A percentile compares a stretch with the other conserved stretches of the same genome.
phyloP scores from a whole-genome alignment of 306 rosid species.

The Cucumis hystrix region DNA sequence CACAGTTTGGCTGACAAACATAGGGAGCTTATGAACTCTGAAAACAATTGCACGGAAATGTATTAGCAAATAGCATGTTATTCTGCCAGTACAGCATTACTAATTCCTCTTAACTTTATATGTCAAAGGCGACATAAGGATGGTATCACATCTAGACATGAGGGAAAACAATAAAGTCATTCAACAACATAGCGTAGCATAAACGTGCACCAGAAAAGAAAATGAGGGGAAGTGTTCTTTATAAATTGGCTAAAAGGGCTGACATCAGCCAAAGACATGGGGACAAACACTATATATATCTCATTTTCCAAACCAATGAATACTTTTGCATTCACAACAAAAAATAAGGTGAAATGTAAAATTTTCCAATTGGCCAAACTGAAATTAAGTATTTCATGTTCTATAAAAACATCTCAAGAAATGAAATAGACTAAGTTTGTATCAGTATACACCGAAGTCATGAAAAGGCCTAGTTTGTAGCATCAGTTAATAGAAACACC shows the following conservation, averaged over 20 bases:
- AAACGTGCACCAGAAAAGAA: background rate
- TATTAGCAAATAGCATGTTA: background rate
- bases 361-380: background rate
- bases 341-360: background rate
- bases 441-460: background rate
- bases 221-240: background rate
- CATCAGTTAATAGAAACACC: slow-evolving; percentile 38
- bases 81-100: background rate
- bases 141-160: background rate
- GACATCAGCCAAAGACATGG: background rate
- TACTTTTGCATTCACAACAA: background rate
- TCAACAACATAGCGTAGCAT: background rate
- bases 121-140: background rate
- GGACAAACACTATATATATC: background rate
- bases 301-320: background rate
- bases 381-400: background rate
- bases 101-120: background rate
- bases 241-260: background rate
- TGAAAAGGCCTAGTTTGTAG: background rate
- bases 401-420: background rate
- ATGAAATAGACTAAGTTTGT: background rate
- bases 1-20: background rate
- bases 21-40: background rate
- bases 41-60: background rate
- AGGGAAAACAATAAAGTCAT: background rate